Percentiles rank a stretch among this genome's conserved stretches.
phyloP scores from a whole-genome alignment of 495 filamentous ascomycete genomes.

The Aspergillus bridgeri region DNA sequence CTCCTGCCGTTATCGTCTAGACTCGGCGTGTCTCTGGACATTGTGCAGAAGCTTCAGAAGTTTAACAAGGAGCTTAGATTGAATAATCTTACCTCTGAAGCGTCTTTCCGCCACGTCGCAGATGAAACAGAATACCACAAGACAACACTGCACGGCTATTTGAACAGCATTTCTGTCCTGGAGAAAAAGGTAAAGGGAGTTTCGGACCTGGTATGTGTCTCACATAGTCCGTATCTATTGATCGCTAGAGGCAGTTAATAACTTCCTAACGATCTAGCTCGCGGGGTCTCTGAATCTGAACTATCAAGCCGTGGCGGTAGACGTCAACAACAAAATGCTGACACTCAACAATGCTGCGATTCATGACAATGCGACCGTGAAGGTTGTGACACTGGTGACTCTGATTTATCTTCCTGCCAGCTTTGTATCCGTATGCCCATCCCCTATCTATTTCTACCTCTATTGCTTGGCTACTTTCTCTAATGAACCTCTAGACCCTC shows the following conservation, averaged over 20 bases:
- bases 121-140: conserved; percentile 9
- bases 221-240: conserved; percentile 10
- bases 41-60: conserved; percentile 8
- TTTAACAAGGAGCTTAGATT: conserved; percentile 7
- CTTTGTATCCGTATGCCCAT: conserved; percentile 36
- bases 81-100: background rate
- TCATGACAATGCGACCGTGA: conserved; percentile 32
- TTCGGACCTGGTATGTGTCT: conserved; percentile 15
- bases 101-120: conserved; percentile 2
- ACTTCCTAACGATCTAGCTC: conserved; percentile 15
- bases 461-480: background rate
- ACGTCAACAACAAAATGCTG: conserved; percentile 33
- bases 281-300: conserved; percentile 28
- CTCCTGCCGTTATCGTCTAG: conserved; percentile 9
- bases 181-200: conserved; percentile 18
- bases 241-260: conserved; percentile 6
- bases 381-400: conserved; percentile 38
- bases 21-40: conserved; percentile 11
- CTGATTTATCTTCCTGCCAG: conserved; percentile 40
- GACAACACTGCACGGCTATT: conserved; percentile 5
- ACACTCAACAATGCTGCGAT: conserved; percentile 32
- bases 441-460: background rate
- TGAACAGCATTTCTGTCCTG: conserved; percentile 12
- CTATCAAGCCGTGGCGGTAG: conserved; percentile 18
- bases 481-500: conserved; percentile 12